Base-by-base conservation (phyloP, 345 rosid species). In the Streptanthus diversifolius region DNA sequence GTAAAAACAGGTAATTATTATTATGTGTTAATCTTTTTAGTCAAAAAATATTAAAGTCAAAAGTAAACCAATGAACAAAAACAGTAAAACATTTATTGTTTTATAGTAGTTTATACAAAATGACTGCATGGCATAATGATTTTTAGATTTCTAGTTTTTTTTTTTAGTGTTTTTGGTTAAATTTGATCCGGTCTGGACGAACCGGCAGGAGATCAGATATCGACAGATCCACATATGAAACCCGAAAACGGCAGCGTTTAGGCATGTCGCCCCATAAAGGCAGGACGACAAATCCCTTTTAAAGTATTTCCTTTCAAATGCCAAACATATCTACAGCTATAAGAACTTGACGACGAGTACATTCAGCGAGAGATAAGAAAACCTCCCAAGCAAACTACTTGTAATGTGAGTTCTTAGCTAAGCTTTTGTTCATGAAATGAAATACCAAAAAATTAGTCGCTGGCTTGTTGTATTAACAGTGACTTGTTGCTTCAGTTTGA, bases 301-400 rank as follows among this genome's bases (percentile, higher is more conserved):
- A 82, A 52, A 72, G 79, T 81, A 63, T 91, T 91, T 77, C 99
- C 98, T 41, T 60, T 77, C 83, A 95, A 92, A 83, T 85, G 83
- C 82, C 92, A 87, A 71, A 82, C 83, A 29, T 80, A 85, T 10
- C 72, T 95, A 60, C 97, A 91, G 82, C 81, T 95, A 41, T 95
- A 39, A 75, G 99, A 95, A 78, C 92, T 95, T 49, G 82, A 74
- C 53, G 99, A 95, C 76, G 93, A 91, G 53, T 91, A 87, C 86
- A 87, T 95, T 56, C 97, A 88, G 66, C 81, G 78, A 72, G 97
- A 90, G 87, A 95, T 95, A 83, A 84, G 83, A 82, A 90, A 88
- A 74, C 91, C 93, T 74, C 78, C 95, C 44, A 84, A 80, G 80
- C 82, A 70, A 73, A 74, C 79, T 52, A 85, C 83, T 72, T 95